phyloP scores from a whole-genome alignment of 1,284 basidiomycete genomes.

The Porodaedalea pini region DNA sequence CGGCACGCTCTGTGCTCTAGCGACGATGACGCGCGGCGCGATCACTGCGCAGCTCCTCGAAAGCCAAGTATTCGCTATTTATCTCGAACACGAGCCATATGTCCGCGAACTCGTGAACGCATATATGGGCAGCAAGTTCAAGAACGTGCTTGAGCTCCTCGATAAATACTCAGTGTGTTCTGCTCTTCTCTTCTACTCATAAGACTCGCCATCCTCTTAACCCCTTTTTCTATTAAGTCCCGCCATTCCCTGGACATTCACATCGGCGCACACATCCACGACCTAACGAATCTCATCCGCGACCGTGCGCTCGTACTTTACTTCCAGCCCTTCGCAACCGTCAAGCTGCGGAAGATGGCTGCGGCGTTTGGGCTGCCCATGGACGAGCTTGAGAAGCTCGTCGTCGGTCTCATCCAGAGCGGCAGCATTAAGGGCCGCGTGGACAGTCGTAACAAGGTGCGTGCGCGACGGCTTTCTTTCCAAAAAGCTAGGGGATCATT shows the following conservation, averaged over 20 bases:
- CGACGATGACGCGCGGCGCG: conserved; percentile 64
- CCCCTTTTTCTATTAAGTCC: conserved; percentile 41
- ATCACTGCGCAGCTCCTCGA: conserved; percentile 69
- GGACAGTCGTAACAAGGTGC: conserved; percentile 76
- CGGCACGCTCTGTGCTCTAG: conserved; percentile 75
- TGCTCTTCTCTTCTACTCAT: neutral
- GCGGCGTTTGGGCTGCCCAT: conserved; percentile 78
- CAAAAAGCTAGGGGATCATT: neutral
- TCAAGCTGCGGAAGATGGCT: conserved; percentile 77
- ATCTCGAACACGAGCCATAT: conserved; percentile 84
- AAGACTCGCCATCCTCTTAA: no score
- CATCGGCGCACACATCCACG: conserved; percentile 60
- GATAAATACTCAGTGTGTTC: conserved; percentile 63
- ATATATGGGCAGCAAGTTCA: conserved; percentile 82
- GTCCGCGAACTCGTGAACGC: conserved; percentile 78
- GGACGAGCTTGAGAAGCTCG: conserved; percentile 62
- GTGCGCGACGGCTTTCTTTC: conserved; percentile 6
- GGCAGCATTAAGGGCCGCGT: conserved; percentile 76
- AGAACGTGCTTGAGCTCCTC: conserved; percentile 70
- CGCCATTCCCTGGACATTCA: conserved; percentile 76
- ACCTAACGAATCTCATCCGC: conserved; percentile 59
- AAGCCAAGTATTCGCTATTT: conserved; percentile 65
- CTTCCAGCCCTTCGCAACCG: conserved; percentile 80
- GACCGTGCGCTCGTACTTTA: conserved; percentile 77
- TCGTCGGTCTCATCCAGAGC: conserved; percentile 69